Evolutionary conservation across 2,329 filamentous ascomycete species (phyloP), one percentile per base, ranked within the genome.

Genomic region (Canariomyces notabilis): DNA sequence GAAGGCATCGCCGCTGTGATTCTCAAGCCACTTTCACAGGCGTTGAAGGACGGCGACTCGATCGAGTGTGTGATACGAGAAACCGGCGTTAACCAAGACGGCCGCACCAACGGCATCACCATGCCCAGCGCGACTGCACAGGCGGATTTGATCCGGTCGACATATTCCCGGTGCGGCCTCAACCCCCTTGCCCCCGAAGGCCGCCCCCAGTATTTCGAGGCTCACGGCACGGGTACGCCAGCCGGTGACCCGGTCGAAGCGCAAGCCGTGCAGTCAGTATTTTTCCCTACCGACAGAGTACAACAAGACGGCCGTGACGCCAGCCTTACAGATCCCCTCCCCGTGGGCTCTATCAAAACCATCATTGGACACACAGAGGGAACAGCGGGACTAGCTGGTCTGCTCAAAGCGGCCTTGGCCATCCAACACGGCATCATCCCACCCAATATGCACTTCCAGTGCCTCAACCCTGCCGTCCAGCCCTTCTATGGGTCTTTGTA

Each of bases 1-100:
- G 76, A 80, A 49, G 76, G 75, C 3, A 54, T 72, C 14, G 70
- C 64, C 0, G 64, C 67, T 3, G 31, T 80, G 0, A 48, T 77
- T 0, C 46, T 80, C 1, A 79, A 79, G 57, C 64, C 53, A 1
- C 57, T 67, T 3, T 64, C 65, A 6, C 62, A 64, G 23, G 77
- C 77, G 0, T 42, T 79, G 6, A 57, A 58, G 4, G 74, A 75
- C 38, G 70, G 71, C 0, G 63, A 68, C 26, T 21, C 43, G 0
- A 69, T 74, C 35, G 56, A 65, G 7, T 65, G 60, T n/a, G 49
- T 75, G n/a, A 68, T 77, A 37, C 65, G 70, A 0, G 68, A 65
- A 8, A 69, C 66, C 0, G 67, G 61, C 6, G 48, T 64, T n/a
- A 74, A 74, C 48, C 63, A 65, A 8, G 75, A 79, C 47, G 76